phyloP scores from a whole-genome alignment of 495 filamentous ascomycete species.

The Talaromyces ruber region DNA sequence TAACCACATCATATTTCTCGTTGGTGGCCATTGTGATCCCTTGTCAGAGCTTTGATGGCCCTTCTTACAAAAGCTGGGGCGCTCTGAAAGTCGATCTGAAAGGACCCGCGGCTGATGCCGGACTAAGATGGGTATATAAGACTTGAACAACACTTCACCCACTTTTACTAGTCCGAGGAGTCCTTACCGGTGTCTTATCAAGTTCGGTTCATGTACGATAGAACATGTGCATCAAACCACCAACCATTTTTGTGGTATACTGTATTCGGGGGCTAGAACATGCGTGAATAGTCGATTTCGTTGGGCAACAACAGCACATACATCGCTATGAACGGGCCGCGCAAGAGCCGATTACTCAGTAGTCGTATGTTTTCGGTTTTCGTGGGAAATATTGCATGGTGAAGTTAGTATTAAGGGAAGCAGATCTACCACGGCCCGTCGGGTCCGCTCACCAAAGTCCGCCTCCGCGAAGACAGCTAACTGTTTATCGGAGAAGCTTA shows the following conservation, averaged over 20 bases:
- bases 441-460: neutral
- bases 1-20: constrained; percentile 8
- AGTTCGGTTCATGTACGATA: neutral
- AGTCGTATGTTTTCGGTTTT: neutral
- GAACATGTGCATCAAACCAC: neutral
- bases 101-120: neutral
- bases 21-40: neutral
- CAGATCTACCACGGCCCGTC: neutral
- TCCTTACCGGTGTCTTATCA: neutral
- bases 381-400: neutral
- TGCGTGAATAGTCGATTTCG: neutral
- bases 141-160: neutral
- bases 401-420: neutral
- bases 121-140: neutral
- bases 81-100: neutral
- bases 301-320: neutral
- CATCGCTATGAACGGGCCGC: neutral
- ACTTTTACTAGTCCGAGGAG: neutral
- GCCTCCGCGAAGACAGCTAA: neutral
- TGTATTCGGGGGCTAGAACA: neutral
- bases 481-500: neutral
- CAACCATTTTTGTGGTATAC: neutral
- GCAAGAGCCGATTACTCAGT: neutral
- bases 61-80: neutral
- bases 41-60: neutral